Percentiles rank a stretch among this genome's conserved stretches.
Conservation (phyloP, 306 rosid species). For the Purshia tridentata region DNA sequence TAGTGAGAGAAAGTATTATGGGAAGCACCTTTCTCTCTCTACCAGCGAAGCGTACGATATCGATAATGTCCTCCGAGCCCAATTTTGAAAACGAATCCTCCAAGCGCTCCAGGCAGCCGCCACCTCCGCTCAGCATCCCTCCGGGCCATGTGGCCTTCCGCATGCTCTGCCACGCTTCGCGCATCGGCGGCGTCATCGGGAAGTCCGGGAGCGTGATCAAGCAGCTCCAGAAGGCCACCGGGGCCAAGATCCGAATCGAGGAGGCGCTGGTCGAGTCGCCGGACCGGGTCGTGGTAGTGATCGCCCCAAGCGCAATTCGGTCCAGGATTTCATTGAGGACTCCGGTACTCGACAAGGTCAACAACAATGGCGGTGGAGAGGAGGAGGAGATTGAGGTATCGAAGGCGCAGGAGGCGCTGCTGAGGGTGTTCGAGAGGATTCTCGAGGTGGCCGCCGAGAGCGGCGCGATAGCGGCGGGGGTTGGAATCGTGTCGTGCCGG, state of each 20-base stretch:
- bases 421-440: constrained; percentile 87
- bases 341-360: background rate
- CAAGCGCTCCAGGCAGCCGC: constrained; percentile 60
- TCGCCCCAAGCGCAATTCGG: constrained; percentile 40
- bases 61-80: constrained; percentile 38
- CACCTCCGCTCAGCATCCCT: constrained; percentile 47
- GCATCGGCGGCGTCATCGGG: constrained; percentile 94
- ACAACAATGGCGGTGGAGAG: constrained; percentile 2
- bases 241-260: constrained; percentile 86
- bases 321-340: constrained; percentile 29
- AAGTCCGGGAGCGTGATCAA: constrained; percentile 75
- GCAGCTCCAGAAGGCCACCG: constrained; percentile 74
- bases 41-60: constrained; percentile 63
- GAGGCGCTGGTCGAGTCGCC: constrained; percentile 63
- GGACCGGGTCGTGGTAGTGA: constrained; percentile 62
- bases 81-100: constrained; percentile 46
- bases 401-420: constrained; percentile 80
- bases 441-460: constrained; percentile 88
- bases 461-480: constrained; percentile 52
- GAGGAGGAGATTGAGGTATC: constrained; percentile 52
- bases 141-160: constrained; percentile 79
- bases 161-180: constrained; percentile 78
- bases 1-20: constrained; percentile 40
- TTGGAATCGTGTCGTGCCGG: constrained; percentile 73
- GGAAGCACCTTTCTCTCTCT: constrained; percentile 65